Evolutionary conservation across 2,329 filamentous ascomycete genomes (phyloP).

Genomic region (Orbilia brochopaga): DNA sequence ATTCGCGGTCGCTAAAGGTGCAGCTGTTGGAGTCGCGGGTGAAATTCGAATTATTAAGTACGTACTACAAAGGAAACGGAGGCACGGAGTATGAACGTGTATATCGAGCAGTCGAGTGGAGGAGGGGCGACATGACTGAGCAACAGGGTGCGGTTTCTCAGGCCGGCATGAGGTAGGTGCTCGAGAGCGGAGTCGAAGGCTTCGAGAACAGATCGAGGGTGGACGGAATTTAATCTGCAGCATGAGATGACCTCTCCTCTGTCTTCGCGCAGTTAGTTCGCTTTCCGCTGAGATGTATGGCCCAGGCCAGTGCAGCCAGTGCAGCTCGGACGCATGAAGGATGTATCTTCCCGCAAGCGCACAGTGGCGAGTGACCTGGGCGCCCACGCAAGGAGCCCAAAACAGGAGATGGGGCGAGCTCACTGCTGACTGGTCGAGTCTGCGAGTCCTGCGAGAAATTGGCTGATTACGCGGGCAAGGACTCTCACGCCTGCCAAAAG

Average conservation of each 20-base stretch:
- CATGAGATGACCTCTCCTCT: slow-evolving; percentile 1
- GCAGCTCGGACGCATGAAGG: slow-evolving; percentile 12
- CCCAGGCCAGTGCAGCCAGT: background rate
- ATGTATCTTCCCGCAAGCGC: slow-evolving; percentile 32
- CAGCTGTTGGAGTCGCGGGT: slow-evolving; percentile 20
- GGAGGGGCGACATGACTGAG: slow-evolving; percentile 44
- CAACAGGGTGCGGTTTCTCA: slow-evolving; percentile 35
- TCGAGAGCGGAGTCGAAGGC: slow-evolving; percentile 28
- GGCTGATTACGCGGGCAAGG: slow-evolving; percentile 49
- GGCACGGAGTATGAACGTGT: slow-evolving; percentile 1
- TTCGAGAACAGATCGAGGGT: background rate
- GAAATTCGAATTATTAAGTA: slow-evolving; percentile 6
- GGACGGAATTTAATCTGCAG: background rate
- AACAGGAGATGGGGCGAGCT: slow-evolving; percentile 50
- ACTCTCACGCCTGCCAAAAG: slow-evolving; percentile 47
- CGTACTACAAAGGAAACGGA: slow-evolving; percentile 12
- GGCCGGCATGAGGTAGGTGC: slow-evolving; percentile 28
- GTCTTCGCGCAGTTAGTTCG: slow-evolving; percentile 2
- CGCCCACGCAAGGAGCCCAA: slow-evolving; percentile 29
- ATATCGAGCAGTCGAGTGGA: slow-evolving; percentile 31
- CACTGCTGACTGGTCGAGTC: slow-evolving; percentile 30
- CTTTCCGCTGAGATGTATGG: background rate
- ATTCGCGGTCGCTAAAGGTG: slow-evolving; percentile 11
- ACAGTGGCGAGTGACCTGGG: slow-evolving; percentile 29
- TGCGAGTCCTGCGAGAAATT: slow-evolving; percentile 38